Evolutionary conservation across 2,329 filamentous ascomycete species (phyloP), one percentile per base, ranked within the genome.

Genomic region (Pestalotiopsis sp.): DNA sequence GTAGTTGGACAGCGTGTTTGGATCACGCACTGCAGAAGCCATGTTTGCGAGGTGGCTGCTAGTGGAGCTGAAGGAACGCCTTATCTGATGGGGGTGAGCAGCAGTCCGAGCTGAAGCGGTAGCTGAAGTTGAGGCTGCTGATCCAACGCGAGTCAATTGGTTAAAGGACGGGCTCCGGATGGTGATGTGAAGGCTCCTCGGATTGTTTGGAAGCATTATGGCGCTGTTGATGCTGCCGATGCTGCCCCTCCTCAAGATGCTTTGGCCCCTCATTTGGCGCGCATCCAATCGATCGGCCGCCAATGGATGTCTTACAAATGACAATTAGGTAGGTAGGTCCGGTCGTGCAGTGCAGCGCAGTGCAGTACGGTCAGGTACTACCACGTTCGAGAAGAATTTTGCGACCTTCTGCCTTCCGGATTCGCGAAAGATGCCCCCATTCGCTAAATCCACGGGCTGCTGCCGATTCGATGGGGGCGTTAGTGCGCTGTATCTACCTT

Each of bases 1-100:
- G 82, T 98, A 98, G 84, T 98, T 98, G 78, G 93, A 92, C 69
- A 96, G 83, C 31, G 96, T 98, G 80, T 94, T 97, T 66, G 94
- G 94, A 82, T 98, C 95, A 76, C 93, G 89, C 59, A 52, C 45
- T 2, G 45, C 41, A 64, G 85, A 75, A 38, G 78, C 74, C 75
- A 81, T 81, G 68, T 70, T 78, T 45, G 13, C 23, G 56, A 68
- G 69, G n/a, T 70, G 66, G 39, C 27, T 36, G 57, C 62, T 58
- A 17, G 45, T 61, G 20, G 72, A 49, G 60, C 52, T 68, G 60
- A 70, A 60, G 64, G 70, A 72, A 68, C 73, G 73, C 49, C 67
- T 70, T 72, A 70, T 71, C 57, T 73, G 66, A 49, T 68, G 71
- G 39, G 68, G 61, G 13, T 20, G 27, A 36, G 59, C 59, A 38